A percentile compares a stretch with the other conserved stretches of the same genome.
These are phyloP conservation scores for Alopecurus myosuroides DNA, from an alignment of 176 grass and related monocot genomes.

Conservation along the genomic window DNA sequence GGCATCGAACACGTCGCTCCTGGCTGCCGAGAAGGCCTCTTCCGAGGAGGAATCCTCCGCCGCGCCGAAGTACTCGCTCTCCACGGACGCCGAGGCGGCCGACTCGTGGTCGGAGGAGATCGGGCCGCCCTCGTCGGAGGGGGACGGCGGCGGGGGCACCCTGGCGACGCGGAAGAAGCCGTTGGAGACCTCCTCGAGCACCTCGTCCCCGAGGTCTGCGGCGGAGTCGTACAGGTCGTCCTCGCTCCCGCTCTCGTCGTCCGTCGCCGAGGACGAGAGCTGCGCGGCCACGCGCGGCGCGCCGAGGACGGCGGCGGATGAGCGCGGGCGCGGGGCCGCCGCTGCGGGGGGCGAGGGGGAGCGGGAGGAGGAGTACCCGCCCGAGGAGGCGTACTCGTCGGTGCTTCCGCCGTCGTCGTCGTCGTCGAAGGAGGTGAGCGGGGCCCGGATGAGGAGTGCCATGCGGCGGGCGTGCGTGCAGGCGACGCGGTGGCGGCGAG, in stretches of 20 bases:
- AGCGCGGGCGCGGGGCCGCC: background rate
- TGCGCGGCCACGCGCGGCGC: slow-evolving; percentile 44
- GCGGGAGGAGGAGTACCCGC: slow-evolving; percentile 13
- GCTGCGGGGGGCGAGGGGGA: slow-evolving; percentile 19
- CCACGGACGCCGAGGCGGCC: background rate
- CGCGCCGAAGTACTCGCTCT: background rate
- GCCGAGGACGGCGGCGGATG: background rate
- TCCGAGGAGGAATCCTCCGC: background rate
- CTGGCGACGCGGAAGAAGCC: slow-evolving; percentile 37
- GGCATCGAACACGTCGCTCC: slow-evolving; percentile 9
- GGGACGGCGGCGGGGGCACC: slow-evolving; percentile 22
- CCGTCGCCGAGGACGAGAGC: slow-evolving; percentile 19
- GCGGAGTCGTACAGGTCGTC: slow-evolving; percentile 25
- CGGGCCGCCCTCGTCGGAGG: background rate
- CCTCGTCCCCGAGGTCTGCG: slow-evolving; percentile 22
- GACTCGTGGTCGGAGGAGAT: background rate
- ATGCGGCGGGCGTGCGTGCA: slow-evolving; percentile 12
- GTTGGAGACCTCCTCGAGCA: slow-evolving; percentile 35
- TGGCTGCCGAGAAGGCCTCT: background rate
- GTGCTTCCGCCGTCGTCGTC: background rate
- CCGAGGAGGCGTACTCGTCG: slow-evolving; percentile 21
- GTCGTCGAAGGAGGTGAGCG: slow-evolving; percentile 38
- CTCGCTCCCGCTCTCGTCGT: slow-evolving; percentile 8
- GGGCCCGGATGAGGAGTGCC: slow-evolving; percentile 43
- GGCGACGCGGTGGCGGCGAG: background rate